Evolutionary conservation across 805 yeast genomes (phyloP).

Genomic region (Sugiyamaella valdiviana): DNA sequence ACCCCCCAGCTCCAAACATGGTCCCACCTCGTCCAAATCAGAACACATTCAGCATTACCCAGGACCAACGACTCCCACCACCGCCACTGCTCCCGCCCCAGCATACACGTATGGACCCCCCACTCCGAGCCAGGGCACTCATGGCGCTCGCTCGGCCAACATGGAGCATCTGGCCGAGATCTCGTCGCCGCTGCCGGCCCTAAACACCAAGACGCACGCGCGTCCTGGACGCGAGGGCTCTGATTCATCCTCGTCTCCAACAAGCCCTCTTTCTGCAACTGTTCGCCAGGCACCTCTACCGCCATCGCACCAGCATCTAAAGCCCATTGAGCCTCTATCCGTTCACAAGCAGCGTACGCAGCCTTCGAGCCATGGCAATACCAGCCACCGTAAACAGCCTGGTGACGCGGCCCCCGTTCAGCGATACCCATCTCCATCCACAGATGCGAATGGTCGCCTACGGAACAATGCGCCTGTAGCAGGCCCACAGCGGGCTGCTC

Average conservation of each 20-base stretch:
- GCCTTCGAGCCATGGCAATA: too few species aligned
- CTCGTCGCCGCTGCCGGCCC: slow-evolving; percentile 15
- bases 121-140: neutral
- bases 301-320: slow-evolving; percentile 3
- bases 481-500: slow-evolving; percentile 25
- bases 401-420: slow-evolving; percentile 17
- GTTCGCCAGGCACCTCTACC: slow-evolving; percentile 1
- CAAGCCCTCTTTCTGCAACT: neutral
- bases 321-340: slow-evolving; percentile 10
- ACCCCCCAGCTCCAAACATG: slow-evolving; percentile 16
- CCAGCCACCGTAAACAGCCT: neutral
- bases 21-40: too few species aligned
- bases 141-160: slow-evolving; percentile 18
- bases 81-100: neutral
- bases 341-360: slow-evolving; percentile 3
- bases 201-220: slow-evolving; percentile 1
- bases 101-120: slow-evolving; percentile 1
- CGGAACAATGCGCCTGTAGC: slow-evolving; percentile 1
- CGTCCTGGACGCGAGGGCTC: neutral
- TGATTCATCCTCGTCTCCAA: neutral
- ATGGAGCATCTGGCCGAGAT: slow-evolving; percentile 22
- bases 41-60: neutral
- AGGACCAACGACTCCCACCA: neutral
- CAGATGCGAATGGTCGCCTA: slow-evolving; percentile 1
- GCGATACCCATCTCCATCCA: slow-evolving; percentile 2